These are phyloP conservation scores for Theileria annulata DNA, from an alignment of 169 alveolate species.

Conservation along the genomic window DNA sequence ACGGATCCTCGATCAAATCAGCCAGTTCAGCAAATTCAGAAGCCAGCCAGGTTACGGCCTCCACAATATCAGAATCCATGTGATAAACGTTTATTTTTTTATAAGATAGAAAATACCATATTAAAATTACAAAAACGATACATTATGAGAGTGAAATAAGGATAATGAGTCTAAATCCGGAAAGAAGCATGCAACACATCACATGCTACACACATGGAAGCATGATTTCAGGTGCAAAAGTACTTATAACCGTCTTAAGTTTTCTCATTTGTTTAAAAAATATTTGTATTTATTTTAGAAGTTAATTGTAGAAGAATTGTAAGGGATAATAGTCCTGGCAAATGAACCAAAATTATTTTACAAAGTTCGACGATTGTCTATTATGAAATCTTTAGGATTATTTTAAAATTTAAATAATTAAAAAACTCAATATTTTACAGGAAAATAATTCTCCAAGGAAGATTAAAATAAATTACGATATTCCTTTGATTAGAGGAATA, in stretches of 20 bases:
- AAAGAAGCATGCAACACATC: neutral
- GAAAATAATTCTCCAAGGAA: neutral
- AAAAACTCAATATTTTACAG: neutral
- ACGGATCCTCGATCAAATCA: conserved; percentile 11
- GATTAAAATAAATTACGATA: neutral
- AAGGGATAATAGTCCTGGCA: neutral
- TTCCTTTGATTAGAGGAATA: neutral
- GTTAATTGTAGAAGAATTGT: neutral
- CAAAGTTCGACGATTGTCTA: neutral
- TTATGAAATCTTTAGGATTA: neutral
- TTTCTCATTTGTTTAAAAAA: neutral
- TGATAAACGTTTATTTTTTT: conserved; percentile 1
- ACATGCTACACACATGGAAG: conserved; percentile 10
- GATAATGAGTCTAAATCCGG: neutral
- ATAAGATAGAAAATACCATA: neutral
- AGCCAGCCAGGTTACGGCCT: conserved; percentile 36
- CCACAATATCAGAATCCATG: conserved; percentile 13
- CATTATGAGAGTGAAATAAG: neutral
- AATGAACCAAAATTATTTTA: neutral
- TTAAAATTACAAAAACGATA: neutral
- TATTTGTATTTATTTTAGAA: too few species aligned
- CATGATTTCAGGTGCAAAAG: conserved; percentile 14
- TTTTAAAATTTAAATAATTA: neutral
- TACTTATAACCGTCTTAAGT: neutral
- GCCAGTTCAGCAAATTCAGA: conserved; percentile 17